Evolutionary conservation across 371 early-diverging fungal species (phyloP).

Genomic region (Actinomucor elegans): DNA sequence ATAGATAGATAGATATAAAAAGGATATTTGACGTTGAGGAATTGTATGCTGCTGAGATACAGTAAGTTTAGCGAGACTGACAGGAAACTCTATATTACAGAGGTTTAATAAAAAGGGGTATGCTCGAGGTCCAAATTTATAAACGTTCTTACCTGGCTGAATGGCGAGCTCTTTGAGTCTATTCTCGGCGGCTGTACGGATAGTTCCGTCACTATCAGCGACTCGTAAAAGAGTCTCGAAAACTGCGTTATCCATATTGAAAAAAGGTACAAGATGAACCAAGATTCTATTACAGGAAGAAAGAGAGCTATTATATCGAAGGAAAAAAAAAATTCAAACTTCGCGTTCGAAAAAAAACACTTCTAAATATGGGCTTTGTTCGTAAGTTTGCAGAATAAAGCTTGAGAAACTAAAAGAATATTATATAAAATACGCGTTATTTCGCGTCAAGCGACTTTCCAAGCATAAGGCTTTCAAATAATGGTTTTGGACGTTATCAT

Average conservation of each 20-base stretch:
- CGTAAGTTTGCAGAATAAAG: no score
- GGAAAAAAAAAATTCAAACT: conserved; percentile 4
- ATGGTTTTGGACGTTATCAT: no score
- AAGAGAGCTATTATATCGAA: no score
- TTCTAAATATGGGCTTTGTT: no score
- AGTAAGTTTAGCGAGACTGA: conserved; percentile 68
- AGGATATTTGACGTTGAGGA: conserved; percentile 78
- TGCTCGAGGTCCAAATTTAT: not conserved
- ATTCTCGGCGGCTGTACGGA: conserved; percentile 71
- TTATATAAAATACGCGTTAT: no score
- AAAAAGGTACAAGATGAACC: not conserved
- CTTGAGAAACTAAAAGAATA: no score
- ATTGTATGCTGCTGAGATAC: conserved; percentile 62
- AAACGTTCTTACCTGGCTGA: conserved; percentile 50
- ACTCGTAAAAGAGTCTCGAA: conserved; percentile 71
- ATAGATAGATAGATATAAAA: conserved; percentile 21
- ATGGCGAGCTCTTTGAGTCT: conserved; percentile 66
- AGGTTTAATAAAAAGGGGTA: not conserved
- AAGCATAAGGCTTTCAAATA: no score
- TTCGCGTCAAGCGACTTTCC: no score
- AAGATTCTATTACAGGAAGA: no score
- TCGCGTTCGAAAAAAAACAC: not conserved
- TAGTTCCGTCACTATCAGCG: conserved; percentile 65
- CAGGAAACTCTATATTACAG: conserved; percentile 52
- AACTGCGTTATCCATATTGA: conserved; percentile 68